Evolutionary conservation across 768 basidiomycete genomes (phyloP).

Genomic region (Trametes villosa): DNA sequence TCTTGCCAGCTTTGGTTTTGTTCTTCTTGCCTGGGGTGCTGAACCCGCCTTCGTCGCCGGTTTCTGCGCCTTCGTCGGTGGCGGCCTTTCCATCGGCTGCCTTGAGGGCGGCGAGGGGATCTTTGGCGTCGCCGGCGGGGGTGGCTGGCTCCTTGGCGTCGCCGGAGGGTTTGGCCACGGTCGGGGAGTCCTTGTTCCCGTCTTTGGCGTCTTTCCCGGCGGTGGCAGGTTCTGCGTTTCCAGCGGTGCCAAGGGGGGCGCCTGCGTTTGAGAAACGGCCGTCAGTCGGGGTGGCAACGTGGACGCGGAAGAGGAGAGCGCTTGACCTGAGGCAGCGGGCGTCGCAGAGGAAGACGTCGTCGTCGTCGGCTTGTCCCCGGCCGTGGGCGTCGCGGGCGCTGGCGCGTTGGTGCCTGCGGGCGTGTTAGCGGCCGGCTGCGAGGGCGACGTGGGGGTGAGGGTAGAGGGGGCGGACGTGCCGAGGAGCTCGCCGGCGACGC

Average conservation of each 20-base stretch:
- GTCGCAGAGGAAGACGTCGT: background rate
- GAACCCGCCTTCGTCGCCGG: slow-evolving; percentile 17
- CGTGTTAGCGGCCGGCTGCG: slow-evolving; percentile 12
- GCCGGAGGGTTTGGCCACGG: slow-evolving; percentile 14
- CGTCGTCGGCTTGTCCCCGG: background rate
- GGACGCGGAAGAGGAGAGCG: slow-evolving; percentile 20
- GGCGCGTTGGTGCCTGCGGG: slow-evolving; percentile 8
- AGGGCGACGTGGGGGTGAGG: slow-evolving; percentile 16
- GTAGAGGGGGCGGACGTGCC: slow-evolving; percentile 19
- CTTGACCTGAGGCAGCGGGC: slow-evolving; percentile 14
- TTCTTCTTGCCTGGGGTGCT: background rate
- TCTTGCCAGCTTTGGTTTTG: background rate
- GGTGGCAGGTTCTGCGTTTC: slow-evolving; percentile 6
- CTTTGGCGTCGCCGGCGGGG: slow-evolving; percentile 17
- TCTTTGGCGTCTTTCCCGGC: slow-evolving; percentile 14
- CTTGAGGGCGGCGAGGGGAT: slow-evolving; percentile 14
- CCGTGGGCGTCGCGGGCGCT: background rate
- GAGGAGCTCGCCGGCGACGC: slow-evolving; percentile 21
- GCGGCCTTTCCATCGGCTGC: slow-evolving; percentile 1
- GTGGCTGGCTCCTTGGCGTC: slow-evolving; percentile 15
- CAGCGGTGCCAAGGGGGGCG: slow-evolving; percentile 14
- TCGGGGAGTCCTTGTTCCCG: slow-evolving; percentile 14
- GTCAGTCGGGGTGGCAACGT: slow-evolving; percentile 21
- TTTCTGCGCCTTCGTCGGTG: slow-evolving; percentile 20
- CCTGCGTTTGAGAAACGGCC: slow-evolving; percentile 25